Evolutionary conservation across 2,329 filamentous ascomycete species (phyloP).

Genomic region (Arthrobotrys sphaeroides): DNA sequence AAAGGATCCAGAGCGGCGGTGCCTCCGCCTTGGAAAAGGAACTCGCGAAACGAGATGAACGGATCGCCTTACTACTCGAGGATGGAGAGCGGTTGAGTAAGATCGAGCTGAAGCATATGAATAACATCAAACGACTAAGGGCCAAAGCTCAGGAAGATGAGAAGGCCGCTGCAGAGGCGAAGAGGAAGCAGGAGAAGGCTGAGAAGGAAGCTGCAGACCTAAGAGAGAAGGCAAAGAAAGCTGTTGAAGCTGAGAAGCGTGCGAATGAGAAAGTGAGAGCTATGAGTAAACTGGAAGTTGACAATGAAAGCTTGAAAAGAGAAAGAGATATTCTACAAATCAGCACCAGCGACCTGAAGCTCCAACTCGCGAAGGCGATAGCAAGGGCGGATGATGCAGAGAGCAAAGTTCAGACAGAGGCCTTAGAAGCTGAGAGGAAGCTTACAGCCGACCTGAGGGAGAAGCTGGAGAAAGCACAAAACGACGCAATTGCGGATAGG

Average conservation of each 20-base stretch:
- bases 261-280: slow-evolving; percentile 51
- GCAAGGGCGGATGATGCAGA: slow-evolving; percentile 74
- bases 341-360: slow-evolving; percentile 66
- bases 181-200: slow-evolving; percentile 69
- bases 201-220: slow-evolving; percentile 65
- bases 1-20: slow-evolving; percentile 70
- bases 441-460: slow-evolving; percentile 68
- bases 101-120: slow-evolving; percentile 83
- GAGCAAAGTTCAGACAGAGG: slow-evolving; percentile 72
- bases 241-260: slow-evolving; percentile 65
- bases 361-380: slow-evolving; percentile 69
- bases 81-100: slow-evolving; percentile 90
- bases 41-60: slow-evolving; percentile 87
- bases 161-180: slow-evolving; percentile 71
- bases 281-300: slow-evolving; percentile 50
- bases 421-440: slow-evolving; percentile 72
- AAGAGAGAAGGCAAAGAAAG: slow-evolving; percentile 65
- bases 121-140: slow-evolving; percentile 82
- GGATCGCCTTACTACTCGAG: slow-evolving; percentile 87
- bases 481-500: slow-evolving; percentile 54
- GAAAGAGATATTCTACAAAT: slow-evolving; percentile 63
- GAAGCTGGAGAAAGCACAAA: slow-evolving; percentile 54
- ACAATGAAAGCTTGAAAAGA: slow-evolving; percentile 45
- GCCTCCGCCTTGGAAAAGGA: slow-evolving; percentile 77
- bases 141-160: slow-evolving; percentile 73